These are phyloP conservation scores for Xylaria sp. DNA, from an alignment of 2,329 filamentous ascomycete genomes.

Conservation along the genomic window DNA sequence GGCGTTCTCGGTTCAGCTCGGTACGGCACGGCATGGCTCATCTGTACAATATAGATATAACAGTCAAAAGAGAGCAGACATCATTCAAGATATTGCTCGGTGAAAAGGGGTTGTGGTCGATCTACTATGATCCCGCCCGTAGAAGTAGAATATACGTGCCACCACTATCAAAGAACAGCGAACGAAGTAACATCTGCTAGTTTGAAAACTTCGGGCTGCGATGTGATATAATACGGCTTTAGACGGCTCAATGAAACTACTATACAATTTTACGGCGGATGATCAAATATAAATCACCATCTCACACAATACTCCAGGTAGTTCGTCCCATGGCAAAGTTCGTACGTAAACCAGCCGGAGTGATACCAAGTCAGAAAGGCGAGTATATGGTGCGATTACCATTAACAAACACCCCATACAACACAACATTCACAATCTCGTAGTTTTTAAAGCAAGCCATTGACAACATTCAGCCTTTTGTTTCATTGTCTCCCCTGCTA, in stretches of 20 bases:
- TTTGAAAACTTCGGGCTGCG: no score
- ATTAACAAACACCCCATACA: not conserved
- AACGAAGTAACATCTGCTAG: not conserved
- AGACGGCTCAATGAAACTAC: no score
- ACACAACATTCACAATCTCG: slow-evolving; percentile 2
- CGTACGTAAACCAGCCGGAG: no score
- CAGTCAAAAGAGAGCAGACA: not conserved
- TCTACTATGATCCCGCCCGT: not conserved
- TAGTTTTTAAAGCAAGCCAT: not conserved
- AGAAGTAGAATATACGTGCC: not conserved
- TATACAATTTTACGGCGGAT: no score
- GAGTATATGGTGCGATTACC: not conserved
- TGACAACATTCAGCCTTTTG: slow-evolving; percentile 18
- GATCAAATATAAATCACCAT: no score
- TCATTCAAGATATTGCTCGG: not conserved
- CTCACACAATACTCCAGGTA: no score
- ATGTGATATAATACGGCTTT: no score
- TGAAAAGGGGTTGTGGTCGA: not conserved
- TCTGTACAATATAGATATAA: not conserved
- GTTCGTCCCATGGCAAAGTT: no score
- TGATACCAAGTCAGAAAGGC: not conserved
- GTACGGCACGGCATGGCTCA: not conserved
- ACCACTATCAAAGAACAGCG: not conserved
- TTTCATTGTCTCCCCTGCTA: slow-evolving; percentile 25
- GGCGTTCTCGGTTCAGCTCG: not conserved